Conservation (phyloP, 1,139 yeast species). For the Candida sp. region DNA sequence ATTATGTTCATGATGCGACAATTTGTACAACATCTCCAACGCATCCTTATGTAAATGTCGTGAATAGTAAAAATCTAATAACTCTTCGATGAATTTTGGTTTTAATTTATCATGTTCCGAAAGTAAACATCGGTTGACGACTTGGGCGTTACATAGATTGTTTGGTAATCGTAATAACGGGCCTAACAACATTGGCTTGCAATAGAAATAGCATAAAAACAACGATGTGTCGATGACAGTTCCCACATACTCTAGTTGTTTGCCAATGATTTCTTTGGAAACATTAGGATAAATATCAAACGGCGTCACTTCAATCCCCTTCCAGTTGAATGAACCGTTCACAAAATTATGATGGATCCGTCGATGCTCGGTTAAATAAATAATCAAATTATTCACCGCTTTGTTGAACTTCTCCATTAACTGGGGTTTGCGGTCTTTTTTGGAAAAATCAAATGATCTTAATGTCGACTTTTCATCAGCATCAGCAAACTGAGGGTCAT, state of each 20-base stretch:
- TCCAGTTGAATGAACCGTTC: slow-evolving; percentile 40
- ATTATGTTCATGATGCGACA: slow-evolving; percentile 23
- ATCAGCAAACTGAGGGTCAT: slow-evolving; percentile 23
- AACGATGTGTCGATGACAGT: slow-evolving; percentile 72
- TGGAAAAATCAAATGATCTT: neutral
- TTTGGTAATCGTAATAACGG: slow-evolving; percentile 73
- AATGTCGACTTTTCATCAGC: slow-evolving; percentile 9
- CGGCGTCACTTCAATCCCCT: slow-evolving; percentile 38
- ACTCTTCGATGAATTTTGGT: slow-evolving; percentile 56
- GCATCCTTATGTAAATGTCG: slow-evolving; percentile 67
- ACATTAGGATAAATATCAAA: slow-evolving; percentile 32
- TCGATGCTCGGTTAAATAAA: slow-evolving; percentile 55
- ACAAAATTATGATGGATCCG: slow-evolving; percentile 42
- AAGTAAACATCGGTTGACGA: slow-evolving; percentile 56
- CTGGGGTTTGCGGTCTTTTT: slow-evolving; percentile 14
- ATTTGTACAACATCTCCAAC: slow-evolving; percentile 49
- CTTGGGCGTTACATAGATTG: slow-evolving; percentile 66
- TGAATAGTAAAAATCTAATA: slow-evolving; percentile 76
- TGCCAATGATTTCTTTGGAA: slow-evolving; percentile 4
- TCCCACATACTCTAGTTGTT: slow-evolving; percentile 29
- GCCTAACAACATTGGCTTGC: slow-evolving; percentile 72
- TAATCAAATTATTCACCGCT: slow-evolving; percentile 51
- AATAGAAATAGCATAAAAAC: slow-evolving; percentile 67
- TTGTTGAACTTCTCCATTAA: slow-evolving; percentile 26
- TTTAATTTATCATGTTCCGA: slow-evolving; percentile 30